Evolutionary conservation across 2,329 filamentous ascomycete species (phyloP).

Genomic region (Microascus cirrosus): DNA sequence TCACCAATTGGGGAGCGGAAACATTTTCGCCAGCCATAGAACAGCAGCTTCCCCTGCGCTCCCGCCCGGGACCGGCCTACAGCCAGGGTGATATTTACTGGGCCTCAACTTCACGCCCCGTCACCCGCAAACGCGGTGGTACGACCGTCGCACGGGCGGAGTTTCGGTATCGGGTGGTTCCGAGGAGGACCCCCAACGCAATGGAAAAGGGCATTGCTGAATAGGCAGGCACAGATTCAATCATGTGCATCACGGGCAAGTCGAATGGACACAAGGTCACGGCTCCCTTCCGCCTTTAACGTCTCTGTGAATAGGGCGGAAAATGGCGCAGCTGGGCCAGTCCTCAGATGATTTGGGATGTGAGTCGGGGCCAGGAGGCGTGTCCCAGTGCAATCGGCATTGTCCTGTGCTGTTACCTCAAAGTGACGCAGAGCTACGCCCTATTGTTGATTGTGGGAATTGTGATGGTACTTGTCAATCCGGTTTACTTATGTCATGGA

Average conservation of each 20-base stretch:
- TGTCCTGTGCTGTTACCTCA: too few species aligned
- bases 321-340: not conserved
- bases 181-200: not conserved
- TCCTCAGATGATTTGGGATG: too few species aligned
- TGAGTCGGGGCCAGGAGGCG: not conserved
- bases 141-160: not conserved
- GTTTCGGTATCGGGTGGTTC: not conserved
- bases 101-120: not conserved
- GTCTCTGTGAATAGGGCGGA: not conserved
- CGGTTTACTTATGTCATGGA: too few species aligned
- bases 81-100: too few species aligned
- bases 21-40: not conserved
- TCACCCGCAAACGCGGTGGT: not conserved
- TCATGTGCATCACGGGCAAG: not conserved
- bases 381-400: not conserved
- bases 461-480: too few species aligned
- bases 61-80: too few species aligned
- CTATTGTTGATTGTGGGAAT: too few species aligned
- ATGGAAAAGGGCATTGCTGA: not conserved
- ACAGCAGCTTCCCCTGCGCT: too few species aligned
- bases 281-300: not conserved
- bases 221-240: not conserved
- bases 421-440: too few species aligned
- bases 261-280: not conserved
- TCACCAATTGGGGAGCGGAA: not conserved